These are phyloP conservation scores for Fusarium sp. DNA, from an alignment of 2,329 filamentous ascomycete genomes.

Conservation along the genomic window DNA sequence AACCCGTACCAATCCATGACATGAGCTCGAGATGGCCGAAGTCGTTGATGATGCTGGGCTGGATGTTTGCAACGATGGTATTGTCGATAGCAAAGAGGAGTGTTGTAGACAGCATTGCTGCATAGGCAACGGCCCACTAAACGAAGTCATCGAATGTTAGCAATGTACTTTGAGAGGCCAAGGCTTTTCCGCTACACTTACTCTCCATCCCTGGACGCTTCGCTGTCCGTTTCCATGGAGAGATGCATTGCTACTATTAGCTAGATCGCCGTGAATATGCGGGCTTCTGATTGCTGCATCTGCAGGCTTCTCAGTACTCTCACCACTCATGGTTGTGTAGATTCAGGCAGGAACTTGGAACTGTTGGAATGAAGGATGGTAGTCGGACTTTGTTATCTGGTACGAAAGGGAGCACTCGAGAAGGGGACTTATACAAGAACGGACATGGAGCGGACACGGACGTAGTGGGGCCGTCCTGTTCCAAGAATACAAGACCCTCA, in stretches of 20 bases:
- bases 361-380: rapidly evolving
- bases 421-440: no score
- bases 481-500: no score
- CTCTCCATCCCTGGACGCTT: not conserved
- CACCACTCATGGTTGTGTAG: not conserved
- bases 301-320: not conserved
- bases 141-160: not conserved
- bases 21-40: not conserved
- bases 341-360: not conserved
- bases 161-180: rapidly evolving
- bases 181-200: rapidly evolving
- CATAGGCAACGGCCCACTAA: not conserved
- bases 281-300: not conserved
- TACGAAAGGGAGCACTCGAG: no score
- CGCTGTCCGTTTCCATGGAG: not conserved
- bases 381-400: no score
- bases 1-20: not conserved
- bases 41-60: not conserved
- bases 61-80: not conserved
- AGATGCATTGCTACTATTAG: not conserved
- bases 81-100: not conserved
- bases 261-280: not conserved
- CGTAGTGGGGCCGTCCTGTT: not conserved
- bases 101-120: not conserved
- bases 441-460: not conserved